These are phyloP conservation scores for Sclerotinia subarctica DNA, from an alignment of 2,329 filamentous ascomycete genomes.

Conservation along the genomic window DNA sequence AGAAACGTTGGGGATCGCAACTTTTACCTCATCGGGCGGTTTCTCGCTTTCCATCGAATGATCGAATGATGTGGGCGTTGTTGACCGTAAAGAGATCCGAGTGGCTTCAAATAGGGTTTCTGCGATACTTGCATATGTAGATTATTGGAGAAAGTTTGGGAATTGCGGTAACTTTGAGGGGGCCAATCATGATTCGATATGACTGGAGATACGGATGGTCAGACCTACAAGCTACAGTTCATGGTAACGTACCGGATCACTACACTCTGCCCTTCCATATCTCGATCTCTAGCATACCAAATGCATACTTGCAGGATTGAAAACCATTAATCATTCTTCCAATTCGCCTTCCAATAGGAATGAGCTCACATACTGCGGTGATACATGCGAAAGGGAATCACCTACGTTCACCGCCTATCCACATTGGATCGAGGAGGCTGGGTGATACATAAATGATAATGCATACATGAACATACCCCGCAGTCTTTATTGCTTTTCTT, in stretches of 20 bases:
- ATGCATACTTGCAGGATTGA: background rate
- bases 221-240: background rate
- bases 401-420: constrained; percentile 18
- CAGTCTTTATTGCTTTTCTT: constrained; percentile 18
- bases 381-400: constrained; percentile 9
- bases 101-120: background rate
- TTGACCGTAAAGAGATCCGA: background rate
- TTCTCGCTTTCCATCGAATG: background rate
- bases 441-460: constrained; percentile 8
- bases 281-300: constrained; percentile 1
- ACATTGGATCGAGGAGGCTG: constrained; percentile 8
- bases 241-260: background rate
- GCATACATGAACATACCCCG: constrained; percentile 20
- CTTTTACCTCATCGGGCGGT: background rate
- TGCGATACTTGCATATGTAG: background rate
- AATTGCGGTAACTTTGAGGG: background rate
- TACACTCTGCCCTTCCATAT: background rate
- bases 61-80: background rate
- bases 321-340: background rate
- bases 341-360: background rate
- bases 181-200: background rate
- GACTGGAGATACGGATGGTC: background rate
- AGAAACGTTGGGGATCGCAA: background rate
- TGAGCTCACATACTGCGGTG: background rate
- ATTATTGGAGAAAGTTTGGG: background rate